Evolutionary conservation across 768 basidiomycete species (phyloP).

Genomic region (Coprinellus micaceus): DNA sequence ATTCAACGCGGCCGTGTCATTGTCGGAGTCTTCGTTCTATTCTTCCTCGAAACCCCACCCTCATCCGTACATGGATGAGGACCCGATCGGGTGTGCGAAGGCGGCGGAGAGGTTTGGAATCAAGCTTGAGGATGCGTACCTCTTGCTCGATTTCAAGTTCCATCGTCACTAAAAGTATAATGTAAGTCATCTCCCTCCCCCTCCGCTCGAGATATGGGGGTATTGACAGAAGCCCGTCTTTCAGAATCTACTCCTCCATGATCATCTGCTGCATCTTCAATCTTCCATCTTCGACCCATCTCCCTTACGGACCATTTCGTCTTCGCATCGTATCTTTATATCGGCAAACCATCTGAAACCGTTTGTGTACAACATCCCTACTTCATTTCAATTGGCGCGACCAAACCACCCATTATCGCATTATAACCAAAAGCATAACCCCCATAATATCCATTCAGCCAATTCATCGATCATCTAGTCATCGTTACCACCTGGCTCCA

Average conservation of each 20-base stretch:
- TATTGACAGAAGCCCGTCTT: too few species aligned
- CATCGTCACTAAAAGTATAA: conserved; percentile 46
- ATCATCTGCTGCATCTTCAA: background rate
- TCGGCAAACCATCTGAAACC: too few species aligned
- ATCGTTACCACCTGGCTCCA: too few species aligned
- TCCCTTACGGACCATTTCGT: background rate
- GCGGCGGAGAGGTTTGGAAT: conserved; percentile 56
- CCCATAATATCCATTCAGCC: too few species aligned
- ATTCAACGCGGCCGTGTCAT: conserved; percentile 3
- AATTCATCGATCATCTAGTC: too few species aligned
- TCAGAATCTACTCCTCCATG: background rate
- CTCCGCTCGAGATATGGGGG: too few species aligned
- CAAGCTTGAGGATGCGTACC: conserved; percentile 68
- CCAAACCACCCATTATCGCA: background rate
- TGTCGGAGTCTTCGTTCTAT: conserved; percentile 10
- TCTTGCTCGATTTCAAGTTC: conserved; percentile 74
- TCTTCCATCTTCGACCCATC: background rate
- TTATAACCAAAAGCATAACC: background rate
- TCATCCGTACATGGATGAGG: conserved; percentile 10
- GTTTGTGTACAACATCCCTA: too few species aligned
- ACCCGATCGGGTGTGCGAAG: conserved; percentile 27
- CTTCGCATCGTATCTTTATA: too few species aligned
- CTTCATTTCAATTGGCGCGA: background rate
- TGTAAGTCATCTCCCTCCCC: too few species aligned
- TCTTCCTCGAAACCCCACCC: too few species aligned